Conservation (phyloP, 768 basidiomycete species). For the Lactarius tabidus region DNA sequence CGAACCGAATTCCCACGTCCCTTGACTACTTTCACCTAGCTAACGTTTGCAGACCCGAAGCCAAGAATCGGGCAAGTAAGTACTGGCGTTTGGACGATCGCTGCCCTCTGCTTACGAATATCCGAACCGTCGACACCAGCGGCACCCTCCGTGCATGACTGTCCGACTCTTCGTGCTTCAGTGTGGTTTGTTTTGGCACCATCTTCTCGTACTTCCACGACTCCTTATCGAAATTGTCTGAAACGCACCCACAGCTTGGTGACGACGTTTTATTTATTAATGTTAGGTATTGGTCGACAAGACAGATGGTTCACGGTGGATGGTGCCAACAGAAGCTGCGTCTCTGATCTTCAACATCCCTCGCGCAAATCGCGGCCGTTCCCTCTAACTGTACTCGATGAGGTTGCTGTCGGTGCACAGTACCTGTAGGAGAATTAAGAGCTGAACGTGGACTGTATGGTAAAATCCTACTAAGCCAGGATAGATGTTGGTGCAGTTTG, state of each 20-base stretch:
- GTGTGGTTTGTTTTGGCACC: no score
- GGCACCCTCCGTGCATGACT: no score
- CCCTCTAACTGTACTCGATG: neutral
- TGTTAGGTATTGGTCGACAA: neutral
- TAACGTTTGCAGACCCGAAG: no score
- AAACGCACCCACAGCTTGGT: neutral
- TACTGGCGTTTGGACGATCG: no score
- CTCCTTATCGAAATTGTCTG: neutral
- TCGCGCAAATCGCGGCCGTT: neutral
- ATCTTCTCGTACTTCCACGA: conserved; percentile 3
- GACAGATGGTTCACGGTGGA: neutral
- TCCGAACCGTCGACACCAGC: no score
- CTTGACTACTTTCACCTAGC: no score
- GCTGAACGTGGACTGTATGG: neutral
- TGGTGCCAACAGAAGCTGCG: neutral
- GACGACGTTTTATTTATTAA: neutral
- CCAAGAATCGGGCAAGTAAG: no score
- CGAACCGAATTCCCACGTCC: no score
- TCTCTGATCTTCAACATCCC: neutral
- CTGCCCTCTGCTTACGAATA: no score
- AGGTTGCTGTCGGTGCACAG: neutral
- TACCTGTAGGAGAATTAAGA: neutral
- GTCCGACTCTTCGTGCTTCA: no score
- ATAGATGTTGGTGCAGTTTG: conserved; percentile 61
- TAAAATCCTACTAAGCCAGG: conserved; percentile 56